phyloP scores from a whole-genome alignment of 1,284 basidiomycete genomes.

The Ganoderma leucocontextum region DNA sequence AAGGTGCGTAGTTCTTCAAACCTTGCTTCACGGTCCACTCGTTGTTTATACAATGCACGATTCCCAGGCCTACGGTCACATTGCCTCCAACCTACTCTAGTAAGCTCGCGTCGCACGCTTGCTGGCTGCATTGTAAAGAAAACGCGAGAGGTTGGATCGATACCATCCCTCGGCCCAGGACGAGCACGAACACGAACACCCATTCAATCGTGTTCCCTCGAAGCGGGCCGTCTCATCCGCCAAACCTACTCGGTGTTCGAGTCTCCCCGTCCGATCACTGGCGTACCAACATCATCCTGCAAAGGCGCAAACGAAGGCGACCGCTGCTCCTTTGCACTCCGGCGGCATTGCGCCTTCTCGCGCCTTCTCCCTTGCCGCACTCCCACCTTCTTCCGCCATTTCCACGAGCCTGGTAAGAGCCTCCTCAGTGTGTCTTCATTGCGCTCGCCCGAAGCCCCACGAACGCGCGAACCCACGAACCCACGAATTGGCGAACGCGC shows the following conservation, averaged over 20 bases:
- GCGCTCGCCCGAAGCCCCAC: background rate
- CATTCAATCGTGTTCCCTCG: background rate
- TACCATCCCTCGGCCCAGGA: background rate
- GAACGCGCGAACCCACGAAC: constrained; percentile 1
- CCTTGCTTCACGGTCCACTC: background rate
- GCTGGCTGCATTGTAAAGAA: background rate
- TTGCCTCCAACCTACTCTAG: background rate
- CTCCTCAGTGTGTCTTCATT: constrained; percentile 7
- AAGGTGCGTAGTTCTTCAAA: background rate
- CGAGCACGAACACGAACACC: background rate
- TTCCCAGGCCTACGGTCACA: constrained; percentile 4
- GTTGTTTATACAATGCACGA: background rate
- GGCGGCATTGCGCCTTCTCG: constrained; percentile 1
- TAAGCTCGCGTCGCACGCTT: background rate
- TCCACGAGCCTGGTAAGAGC: constrained; percentile 4
- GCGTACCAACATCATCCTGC: background rate
- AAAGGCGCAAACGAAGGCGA: background rate
- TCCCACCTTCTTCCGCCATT: background rate
- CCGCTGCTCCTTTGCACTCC: background rate
- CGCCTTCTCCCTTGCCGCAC: background rate
- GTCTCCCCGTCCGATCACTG: background rate
- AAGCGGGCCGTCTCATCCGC: background rate
- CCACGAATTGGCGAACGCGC: background rate
- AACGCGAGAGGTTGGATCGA: background rate
- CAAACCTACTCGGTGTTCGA: background rate